Percentiles rank a stretch among this genome's conserved stretches.
These are phyloP conservation scores for Phytophthora meadii DNA, from an alignment of 352 stramenopile species.

Conservation along the genomic window DNA sequence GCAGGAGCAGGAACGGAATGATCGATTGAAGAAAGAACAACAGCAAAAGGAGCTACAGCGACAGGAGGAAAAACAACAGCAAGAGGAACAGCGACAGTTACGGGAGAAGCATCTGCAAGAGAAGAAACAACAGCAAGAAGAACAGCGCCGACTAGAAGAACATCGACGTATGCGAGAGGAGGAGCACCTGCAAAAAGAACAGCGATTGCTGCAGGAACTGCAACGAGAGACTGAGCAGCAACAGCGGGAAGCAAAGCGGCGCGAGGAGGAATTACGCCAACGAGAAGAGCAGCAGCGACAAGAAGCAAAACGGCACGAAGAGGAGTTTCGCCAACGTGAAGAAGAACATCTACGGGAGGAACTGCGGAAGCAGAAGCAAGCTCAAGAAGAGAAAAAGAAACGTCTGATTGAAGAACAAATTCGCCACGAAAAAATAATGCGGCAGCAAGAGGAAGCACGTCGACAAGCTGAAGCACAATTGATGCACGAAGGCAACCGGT, in stretches of 20 bases:
- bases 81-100: not conserved
- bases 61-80: conserved; percentile 14
- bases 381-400: conserved; percentile 24
- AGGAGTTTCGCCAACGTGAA: too few species aligned
- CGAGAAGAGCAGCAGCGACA: conserved; percentile 11
- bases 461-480: conserved; percentile 22
- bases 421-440: conserved; percentile 25
- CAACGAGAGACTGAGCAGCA: too few species aligned
- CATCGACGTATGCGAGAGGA: conserved; percentile 4
- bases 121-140: conserved; percentile 11
- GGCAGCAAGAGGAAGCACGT: conserved; percentile 9
- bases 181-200: conserved; percentile 1
- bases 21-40: conserved; percentile 21
- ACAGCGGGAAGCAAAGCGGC: conserved; percentile 6
- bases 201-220: not conserved
- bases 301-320: conserved; percentile 14
- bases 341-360: too few species aligned
- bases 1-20: conserved; percentile 13
- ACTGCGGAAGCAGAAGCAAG: not conserved
- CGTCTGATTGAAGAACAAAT: conserved; percentile 27
- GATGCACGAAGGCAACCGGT: conserved; percentile 18
- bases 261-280: conserved; percentile 3
- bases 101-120: not conserved
- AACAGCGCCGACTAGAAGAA: conserved; percentile 10
- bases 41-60: conserved; percentile 13